Conservation (phyloP, 192 early-diverging fungal genomes). For the Backusella liffmaniae region DNA sequence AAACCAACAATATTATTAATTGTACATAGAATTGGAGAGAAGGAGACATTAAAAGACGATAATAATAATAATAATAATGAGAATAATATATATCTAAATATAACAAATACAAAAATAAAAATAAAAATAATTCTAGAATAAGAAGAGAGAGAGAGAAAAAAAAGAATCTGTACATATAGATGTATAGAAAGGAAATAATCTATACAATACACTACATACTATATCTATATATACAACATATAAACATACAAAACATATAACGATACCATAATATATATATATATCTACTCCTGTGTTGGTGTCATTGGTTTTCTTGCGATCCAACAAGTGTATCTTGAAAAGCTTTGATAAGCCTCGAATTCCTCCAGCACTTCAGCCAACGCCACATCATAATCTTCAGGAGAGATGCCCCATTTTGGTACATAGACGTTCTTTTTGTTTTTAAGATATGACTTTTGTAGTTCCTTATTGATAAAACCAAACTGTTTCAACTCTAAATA, state of each 20-base stretch:
- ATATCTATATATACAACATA: neutral
- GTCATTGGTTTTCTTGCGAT: conserved; percentile 25
- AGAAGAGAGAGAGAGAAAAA: neutral
- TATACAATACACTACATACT: neutral
- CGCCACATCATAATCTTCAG: conserved; percentile 37
- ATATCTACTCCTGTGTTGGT: neutral
- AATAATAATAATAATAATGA: neutral
- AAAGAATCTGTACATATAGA: neutral
- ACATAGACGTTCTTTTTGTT: conserved; percentile 28
- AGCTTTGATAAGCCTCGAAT: conserved; percentile 34
- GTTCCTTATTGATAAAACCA: conserved; percentile 39
- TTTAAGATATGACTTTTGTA: conserved; percentile 29
- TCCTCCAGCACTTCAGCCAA: conserved; percentile 28
- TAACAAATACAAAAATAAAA: neutral
- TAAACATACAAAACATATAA: neutral
- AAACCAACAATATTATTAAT: neutral
- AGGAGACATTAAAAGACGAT: conserved; percentile 4
- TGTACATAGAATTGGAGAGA: conserved; percentile 3
- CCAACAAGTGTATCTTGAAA: conserved; percentile 34
- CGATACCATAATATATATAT: neutral
- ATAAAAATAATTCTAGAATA: neutral
- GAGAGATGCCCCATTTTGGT: conserved; percentile 24
- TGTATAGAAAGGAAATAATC: neutral
- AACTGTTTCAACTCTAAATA: conserved; percentile 31
- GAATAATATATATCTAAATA: neutral